Conservation (phyloP, 805 yeast species). For the Brettanomyces nanus region DNA sequence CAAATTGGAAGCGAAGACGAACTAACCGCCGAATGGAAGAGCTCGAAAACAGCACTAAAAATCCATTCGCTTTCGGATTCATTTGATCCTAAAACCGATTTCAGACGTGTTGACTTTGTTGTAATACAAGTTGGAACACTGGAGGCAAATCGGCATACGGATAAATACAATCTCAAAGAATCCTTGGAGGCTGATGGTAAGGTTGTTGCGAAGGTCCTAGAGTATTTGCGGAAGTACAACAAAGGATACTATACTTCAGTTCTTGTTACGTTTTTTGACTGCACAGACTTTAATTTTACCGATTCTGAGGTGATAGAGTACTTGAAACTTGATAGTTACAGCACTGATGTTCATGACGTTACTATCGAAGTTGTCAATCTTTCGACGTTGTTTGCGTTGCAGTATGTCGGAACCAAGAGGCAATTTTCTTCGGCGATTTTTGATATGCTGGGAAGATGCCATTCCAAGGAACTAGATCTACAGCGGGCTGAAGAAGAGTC, state of each 20-base stretch:
- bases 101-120: conserved; percentile 33
- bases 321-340: conserved; percentile 5
- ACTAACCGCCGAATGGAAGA: neutral
- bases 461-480: neutral
- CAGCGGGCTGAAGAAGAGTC: neutral
- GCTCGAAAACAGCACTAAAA: conserved; percentile 13
- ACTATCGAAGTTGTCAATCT: neutral
- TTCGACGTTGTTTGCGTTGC: neutral
- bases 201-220: conserved; percentile 15
- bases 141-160: no score
- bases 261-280: conserved; percentile 8
- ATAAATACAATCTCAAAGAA: neutral
- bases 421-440: neutral
- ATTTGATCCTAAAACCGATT: conserved; percentile 29
- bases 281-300: conserved; percentile 4
- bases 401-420: neutral
- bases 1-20: conserved; percentile 13
- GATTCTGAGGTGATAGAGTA: conserved; percentile 9
- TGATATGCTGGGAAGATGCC: neutral
- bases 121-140: conserved; percentile 48
- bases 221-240: conserved; percentile 13
- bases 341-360: conserved; percentile 2
- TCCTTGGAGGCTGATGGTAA: conserved; percentile 8
- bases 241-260: conserved; percentile 8
- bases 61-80: conserved; percentile 36